Evolutionary conservation across 2,329 filamentous ascomycete species (phyloP).

Genomic region (Scleromitrula shiraiana): DNA sequence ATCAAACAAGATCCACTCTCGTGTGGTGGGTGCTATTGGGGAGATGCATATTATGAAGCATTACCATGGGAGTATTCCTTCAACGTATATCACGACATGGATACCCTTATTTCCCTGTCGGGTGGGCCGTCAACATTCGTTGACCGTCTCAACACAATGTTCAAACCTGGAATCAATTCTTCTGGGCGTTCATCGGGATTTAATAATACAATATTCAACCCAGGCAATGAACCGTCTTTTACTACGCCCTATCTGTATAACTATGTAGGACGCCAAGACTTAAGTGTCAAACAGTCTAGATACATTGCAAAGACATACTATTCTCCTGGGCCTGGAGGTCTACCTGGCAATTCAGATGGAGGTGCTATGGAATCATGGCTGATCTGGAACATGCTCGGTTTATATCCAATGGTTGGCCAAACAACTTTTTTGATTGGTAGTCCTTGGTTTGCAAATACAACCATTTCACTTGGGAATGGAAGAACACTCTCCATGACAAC

Average conservation of each 20-base stretch:
- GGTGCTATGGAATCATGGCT: conserved; percentile 67
- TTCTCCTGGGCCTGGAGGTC: conserved; percentile 42
- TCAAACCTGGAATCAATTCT: conserved; percentile 35
- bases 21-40: conserved; percentile 48
- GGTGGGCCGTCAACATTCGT: conserved; percentile 42
- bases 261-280: conserved; percentile 54
- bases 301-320: conserved; percentile 53
- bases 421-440: conserved; percentile 58
- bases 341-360: conserved; percentile 64
- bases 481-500: conserved; percentile 48
- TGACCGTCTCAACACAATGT: conserved; percentile 42
- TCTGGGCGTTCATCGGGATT: conserved; percentile 2
- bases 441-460: conserved; percentile 54
- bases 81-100: conserved; percentile 50
- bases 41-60: conserved; percentile 43
- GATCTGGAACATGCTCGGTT: conserved; percentile 59
- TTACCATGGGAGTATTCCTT: conserved; percentile 47
- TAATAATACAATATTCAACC: conserved; percentile 47
- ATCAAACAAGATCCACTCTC: conserved; percentile 40
- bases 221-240: conserved; percentile 37
- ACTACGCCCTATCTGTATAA: conserved; percentile 62
- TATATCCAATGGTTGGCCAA: conserved; percentile 62
- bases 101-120: conserved; percentile 37
- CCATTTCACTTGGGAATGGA: conserved; percentile 46
- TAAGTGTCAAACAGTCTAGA: conserved; percentile 50